These are phyloP conservation scores for Carnegiea gigantea DNA, from an alignment of 179 eudicot genomes.

Conservation along the genomic window DNA sequence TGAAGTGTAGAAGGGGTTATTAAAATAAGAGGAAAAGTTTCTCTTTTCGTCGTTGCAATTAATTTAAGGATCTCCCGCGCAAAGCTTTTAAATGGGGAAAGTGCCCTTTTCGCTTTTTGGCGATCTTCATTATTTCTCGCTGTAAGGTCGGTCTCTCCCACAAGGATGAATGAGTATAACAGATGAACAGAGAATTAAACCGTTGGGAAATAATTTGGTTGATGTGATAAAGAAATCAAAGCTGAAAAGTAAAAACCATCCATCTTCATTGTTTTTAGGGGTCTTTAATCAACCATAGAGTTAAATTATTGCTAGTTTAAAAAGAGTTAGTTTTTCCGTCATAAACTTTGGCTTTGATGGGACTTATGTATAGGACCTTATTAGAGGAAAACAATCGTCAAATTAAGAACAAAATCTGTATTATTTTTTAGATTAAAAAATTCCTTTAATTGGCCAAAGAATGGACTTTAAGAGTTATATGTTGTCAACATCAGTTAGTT, in stretches of 20 bases:
- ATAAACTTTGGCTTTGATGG: no score
- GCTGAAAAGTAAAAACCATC: not conserved
- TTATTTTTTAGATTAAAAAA: no score
- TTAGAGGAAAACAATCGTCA: no score
- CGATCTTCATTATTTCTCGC: not conserved
- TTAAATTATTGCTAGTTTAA: no score
- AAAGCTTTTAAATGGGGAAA: not conserved
- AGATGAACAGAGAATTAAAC: not conserved
- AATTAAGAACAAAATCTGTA: no score
- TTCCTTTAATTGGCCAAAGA: no score
- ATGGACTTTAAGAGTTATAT: no score
- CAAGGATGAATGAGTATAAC: not conserved
- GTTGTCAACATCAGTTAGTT: no score
- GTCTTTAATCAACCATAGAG: no score
- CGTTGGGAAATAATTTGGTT: not conserved
- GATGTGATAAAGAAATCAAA: not conserved
- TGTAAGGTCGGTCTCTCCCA: slow-evolving; percentile 1
- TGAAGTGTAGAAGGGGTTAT: not conserved
- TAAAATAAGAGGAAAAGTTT: not conserved
- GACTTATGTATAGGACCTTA: no score
- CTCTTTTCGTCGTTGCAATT: slow-evolving; percentile 1
- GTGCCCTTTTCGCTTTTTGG: not conserved
- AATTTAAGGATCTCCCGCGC: not conserved
- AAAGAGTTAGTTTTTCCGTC: no score
- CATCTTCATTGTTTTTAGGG: no score